Conservation (phyloP, 2,329 filamentous ascomycete genomes). For the Lizonia empirigonia region DNA sequence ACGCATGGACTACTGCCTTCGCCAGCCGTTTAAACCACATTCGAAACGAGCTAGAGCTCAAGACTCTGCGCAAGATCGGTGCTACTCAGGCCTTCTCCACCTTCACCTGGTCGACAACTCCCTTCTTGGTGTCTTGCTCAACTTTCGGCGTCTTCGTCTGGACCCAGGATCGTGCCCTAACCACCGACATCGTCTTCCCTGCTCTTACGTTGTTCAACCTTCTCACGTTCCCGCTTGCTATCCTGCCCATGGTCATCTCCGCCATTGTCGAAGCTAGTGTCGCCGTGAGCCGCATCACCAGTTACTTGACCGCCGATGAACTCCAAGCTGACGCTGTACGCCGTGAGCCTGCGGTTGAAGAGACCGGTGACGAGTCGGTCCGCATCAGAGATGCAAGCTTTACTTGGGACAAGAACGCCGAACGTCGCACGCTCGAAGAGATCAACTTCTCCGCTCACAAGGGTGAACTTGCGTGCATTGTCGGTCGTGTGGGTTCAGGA, state of each 20-base stretch:
- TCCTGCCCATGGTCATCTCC: conserved; percentile 97
- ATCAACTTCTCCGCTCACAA: conserved; percentile 90
- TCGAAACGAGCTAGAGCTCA: conserved; percentile 92
- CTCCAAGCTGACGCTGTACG: conserved; percentile 83
- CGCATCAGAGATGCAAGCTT: conserved; percentile 84
- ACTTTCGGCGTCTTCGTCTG: conserved; percentile 95
- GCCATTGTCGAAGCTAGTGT: conserved; percentile 96
- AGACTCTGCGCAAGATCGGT: conserved; percentile 94
- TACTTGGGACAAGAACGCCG: conserved; percentile 88
- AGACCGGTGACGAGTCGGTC: conserved; percentile 83
- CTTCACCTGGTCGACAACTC: conserved; percentile 97
- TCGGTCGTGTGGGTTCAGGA: conserved; percentile 91
- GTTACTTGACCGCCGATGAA: conserved; percentile 86
- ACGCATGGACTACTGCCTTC: conserved; percentile 95
- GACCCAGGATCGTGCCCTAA: conserved; percentile 78
- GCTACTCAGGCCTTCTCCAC: conserved; percentile 93
- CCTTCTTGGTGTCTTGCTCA: conserved; percentile 95
- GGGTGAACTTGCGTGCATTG: conserved; percentile 89
- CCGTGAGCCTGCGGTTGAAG: conserved; percentile 70
- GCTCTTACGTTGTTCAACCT: conserved; percentile 93
- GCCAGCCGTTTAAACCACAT: conserved; percentile 97
- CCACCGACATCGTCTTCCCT: conserved; percentile 94
- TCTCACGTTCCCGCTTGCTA: conserved; percentile 89
- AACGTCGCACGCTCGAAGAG: conserved; percentile 70
- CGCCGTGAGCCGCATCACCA: conserved; percentile 82